Base-by-base conservation (phyloP, 2,329 filamentous ascomycete genomes). In the Penicillium sp. region DNA sequence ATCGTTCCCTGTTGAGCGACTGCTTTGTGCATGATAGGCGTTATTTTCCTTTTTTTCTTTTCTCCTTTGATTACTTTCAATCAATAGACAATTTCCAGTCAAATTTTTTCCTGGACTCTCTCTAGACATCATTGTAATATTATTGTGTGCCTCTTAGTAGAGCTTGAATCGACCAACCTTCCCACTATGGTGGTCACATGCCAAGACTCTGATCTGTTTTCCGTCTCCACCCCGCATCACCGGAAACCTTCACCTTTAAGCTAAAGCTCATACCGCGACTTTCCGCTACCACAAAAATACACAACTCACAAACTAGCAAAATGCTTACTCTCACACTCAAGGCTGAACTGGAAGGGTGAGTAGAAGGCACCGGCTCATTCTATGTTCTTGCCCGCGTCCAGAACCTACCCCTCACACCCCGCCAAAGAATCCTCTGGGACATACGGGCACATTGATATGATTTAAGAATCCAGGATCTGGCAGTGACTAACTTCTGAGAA, bases 241-340 rank as follows among this genome's bases (percentile, higher is more conserved):
- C 59, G 50, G 56, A 57, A 42, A 63, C 60, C 58, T 63, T 59
- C 59, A 58, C 55, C 33, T 58, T 58, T 40, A 40, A 58, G 35
- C 30, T 49, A 56, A 50, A 24, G 56, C n/a, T 40, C 55, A 59
- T 64, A 37, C 51, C 13, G 28, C 42, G 22, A 54, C 60, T 50
- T 51, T 51, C 42, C 49, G 4, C 37, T 13, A 38, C 24, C 45
- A 40, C 40, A 38, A 53, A 37, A n/a, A 56, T 53, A 50, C 42
- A 26, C 28, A 30, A 44, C 44, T 53, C 26, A 12, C 30, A 63
- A 40, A 26, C 30, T 26, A n/a, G 6, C 62, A 72, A 63, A n/a
- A 80, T 80, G 78, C 73, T 79, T 35, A 75, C 77, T 53, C 71
- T 80, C 17, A 61, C 73, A 19, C 70, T 80, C 15, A 73, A 73